These are phyloP conservation scores for Mortierella sp. DNA, from an alignment of 371 early-diverging fungal species.

Conservation along the genomic window DNA sequence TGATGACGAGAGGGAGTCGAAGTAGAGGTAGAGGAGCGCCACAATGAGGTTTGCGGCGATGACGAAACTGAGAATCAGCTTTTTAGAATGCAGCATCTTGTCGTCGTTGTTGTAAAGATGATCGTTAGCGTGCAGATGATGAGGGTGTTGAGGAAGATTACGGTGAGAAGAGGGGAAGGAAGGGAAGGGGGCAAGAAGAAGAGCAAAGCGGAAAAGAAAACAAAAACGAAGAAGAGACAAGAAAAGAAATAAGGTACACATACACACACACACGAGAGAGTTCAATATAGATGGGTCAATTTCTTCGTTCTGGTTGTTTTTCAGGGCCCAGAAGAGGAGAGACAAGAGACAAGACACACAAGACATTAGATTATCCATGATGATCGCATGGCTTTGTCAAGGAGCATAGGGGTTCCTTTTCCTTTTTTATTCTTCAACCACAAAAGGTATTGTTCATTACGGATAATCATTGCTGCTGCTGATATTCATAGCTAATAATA, in stretches of 20 bases:
- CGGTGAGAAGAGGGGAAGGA: neutral
- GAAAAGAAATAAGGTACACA: neutral
- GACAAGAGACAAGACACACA: too few species aligned
- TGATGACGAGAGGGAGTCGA: conserved; percentile 20
- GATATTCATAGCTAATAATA: too few species aligned
- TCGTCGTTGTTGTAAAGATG: neutral
- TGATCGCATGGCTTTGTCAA: neutral
- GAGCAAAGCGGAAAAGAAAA: conserved; percentile 11
- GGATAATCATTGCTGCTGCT: too few species aligned
- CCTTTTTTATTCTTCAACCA: too few species aligned
- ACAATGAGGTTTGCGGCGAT: conserved; percentile 32
- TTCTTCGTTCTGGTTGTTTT: too few species aligned
- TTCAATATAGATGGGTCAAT: neutral
- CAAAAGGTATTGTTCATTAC: too few species aligned
- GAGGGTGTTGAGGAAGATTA: neutral
- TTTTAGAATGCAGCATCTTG: conserved; percentile 40
- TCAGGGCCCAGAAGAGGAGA: too few species aligned
- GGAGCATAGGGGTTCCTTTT: neutral
- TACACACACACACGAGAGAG: neutral
- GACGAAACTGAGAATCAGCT: conserved; percentile 33
- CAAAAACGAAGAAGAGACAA: neutral
- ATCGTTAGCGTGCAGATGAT: neutral
- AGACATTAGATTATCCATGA: neutral
- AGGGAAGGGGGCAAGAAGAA: neutral
- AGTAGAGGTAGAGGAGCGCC: conserved; percentile 30